phyloP scores from a whole-genome alignment of 345 rosid genomes.

The Citrus glauca region DNA sequence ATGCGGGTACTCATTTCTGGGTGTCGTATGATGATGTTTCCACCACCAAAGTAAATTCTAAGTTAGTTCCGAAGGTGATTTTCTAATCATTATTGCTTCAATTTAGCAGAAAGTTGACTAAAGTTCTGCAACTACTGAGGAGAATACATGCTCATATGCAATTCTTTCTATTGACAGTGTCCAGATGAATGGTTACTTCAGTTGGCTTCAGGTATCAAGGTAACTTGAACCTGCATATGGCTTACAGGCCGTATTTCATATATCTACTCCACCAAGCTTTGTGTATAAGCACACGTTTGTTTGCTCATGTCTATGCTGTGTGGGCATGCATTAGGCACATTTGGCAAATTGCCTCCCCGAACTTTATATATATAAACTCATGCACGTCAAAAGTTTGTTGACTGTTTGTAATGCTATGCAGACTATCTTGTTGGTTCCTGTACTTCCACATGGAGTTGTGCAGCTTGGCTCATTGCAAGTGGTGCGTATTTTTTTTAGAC shows the following conservation, averaged over 20 bases:
- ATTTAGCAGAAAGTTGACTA: neutral
- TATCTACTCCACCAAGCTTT: neutral
- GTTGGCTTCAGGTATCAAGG: constrained; percentile 59
- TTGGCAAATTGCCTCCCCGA: neutral
- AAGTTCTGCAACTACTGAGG: neutral
- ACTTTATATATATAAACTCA: neutral
- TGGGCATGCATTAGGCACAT: neutral
- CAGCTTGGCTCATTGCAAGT: constrained; percentile 61
- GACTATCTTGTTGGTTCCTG: constrained; percentile 57
- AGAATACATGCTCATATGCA: constrained; percentile 1
- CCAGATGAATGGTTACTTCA: constrained; percentile 67
- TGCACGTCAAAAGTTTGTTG: constrained; percentile 4
- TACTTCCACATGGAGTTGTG: constrained; percentile 58
- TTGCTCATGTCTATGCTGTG: neutral
- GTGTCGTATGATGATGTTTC: constrained; percentile 33
- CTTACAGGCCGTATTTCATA: neutral
- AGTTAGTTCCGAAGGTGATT: constrained; percentile 35
- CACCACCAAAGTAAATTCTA: constrained; percentile 10
- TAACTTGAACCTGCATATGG: constrained; percentile 20
- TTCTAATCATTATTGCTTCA: neutral
- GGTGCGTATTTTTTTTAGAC: constrained; percentile 33
- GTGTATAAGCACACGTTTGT: neutral
- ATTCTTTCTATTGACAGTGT: constrained; percentile 36
- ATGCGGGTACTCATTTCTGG: constrained; percentile 43
- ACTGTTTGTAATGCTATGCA: constrained; percentile 28